Evolutionary conservation across 2,329 filamentous ascomycete genomes (phyloP).

Genomic region (Fusarium scirpi): DNA sequence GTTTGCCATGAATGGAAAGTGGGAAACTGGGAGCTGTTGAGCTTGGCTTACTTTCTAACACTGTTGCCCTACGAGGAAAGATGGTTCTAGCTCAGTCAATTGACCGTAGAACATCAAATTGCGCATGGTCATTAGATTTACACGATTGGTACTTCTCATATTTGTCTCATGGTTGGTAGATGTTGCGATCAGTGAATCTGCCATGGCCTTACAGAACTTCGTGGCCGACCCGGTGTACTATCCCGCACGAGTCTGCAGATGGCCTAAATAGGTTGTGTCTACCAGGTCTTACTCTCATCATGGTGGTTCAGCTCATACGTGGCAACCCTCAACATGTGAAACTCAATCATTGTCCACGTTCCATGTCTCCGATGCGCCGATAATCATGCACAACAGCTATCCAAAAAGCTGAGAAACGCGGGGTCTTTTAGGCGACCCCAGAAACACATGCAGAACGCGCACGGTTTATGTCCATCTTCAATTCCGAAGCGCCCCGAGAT

Average conservation of each 20-base stretch:
- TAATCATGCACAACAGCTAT: neutral
- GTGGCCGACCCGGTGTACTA: neutral
- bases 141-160: no score
- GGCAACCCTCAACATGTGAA: slow-evolving; percentile 11
- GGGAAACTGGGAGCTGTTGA: neutral
- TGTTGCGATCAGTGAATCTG: neutral
- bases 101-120: no score
- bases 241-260: neutral
- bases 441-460: neutral
- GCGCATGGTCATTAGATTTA: no score
- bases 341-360: neutral
- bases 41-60: neutral
- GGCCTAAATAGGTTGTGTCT: neutral
- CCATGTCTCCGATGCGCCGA: slow-evolving; percentile 5
- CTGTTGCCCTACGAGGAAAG: neutral
- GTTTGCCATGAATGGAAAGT: neutral
- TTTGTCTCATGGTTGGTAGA: no score
- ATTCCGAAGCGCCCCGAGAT: slow-evolving; percentile 26
- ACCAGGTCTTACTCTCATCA: rapidly evolving
- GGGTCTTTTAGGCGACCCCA: slow-evolving; percentile 4
- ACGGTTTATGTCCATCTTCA: neutral
- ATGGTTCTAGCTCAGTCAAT: neutral
- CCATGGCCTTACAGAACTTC: neutral
- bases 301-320: neutral
- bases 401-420: slow-evolving; percentile 15